Base-by-base conservation (phyloP, 169 alveolate species). In the Cyclospora cayetanensis region DNA sequence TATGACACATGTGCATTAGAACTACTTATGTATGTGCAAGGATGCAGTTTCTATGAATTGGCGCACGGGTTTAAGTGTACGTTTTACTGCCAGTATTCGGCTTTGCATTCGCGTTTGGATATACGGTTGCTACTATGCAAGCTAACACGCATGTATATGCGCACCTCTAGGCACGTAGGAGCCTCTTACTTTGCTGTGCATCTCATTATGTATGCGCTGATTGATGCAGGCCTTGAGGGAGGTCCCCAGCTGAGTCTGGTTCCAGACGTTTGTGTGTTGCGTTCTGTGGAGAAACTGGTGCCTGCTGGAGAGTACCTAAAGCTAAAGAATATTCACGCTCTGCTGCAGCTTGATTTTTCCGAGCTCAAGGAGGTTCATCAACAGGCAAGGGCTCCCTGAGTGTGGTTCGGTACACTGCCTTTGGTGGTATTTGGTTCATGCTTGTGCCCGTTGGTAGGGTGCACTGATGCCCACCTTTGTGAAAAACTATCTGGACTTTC, bases 191-290 rank as follows among this genome's bases (percentile, higher is more conserved):
- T 74, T 9, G 29, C 22, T 37, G n/a, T 18, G 37, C 46, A 43
- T 20, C 27, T 18, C 29, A 41, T 20, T 11, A 12, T 53, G 74
- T 80, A 20, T 50, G 53, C 9, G 9, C 5, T 60, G 74, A 27
- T 22, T 60, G 7, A 27, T 41, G 25, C 70, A 87, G 92, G 66
- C 20, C 55, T 87, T n/a, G 92, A 87, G 87, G 87, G 92, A 7
- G 74, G 87, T 66, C 34, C 88, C 20, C 92, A 79, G 29, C 68
- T 87, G 60, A 46, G 72, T 39, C 70, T 87, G 80, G 92, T 87
- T 43, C 39, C 39, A 4, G 92, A 79, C 66, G 92, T 87, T 11
- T 79, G 82, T 87, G 87, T 87, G 46, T 42, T 87, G 87, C 55
- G 63, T 1, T 29, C 92, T 9, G 92, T 87, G 37, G 92, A 87